Evolutionary conservation across 345 rosid genomes (phyloP), one percentile per base, ranked within the genome.

Genomic region (Boechera stricta): DNA sequence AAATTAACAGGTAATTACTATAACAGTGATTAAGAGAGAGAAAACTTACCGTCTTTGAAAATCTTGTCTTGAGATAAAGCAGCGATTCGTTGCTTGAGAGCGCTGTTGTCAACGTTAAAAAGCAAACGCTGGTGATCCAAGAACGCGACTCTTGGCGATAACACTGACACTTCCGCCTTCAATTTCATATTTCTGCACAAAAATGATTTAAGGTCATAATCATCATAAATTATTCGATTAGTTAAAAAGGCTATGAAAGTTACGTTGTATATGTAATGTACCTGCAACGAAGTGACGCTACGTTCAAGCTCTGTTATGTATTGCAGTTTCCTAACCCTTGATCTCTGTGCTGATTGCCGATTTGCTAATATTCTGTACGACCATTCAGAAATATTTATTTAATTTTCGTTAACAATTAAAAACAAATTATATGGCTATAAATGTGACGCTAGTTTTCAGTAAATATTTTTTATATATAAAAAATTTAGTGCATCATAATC

Each of bases 301-400:
- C 94, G 98, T 84, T 93, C 97, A 15, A 93, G 97, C 79, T 91
- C 97, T 38, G 96, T 91, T 67, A 93, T 93, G 84, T 93, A 91
- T 76, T 91, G 96, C 31, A 93, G 83, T 83, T 93, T 93, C 80
- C 94, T 85, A 72, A 91, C 98, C 64, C 98, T 84, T 74, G 98
- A 93, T 79, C 97, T 87, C 53, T 93, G 98, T 29, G 98, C 97
- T 11, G 98, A 93, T 78, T 93, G 98, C 63, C 98, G 81, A 76
- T 93, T 93, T 55, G 97, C 98, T 83, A 93, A 79, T 63, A 93
- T 93, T 81, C 98, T 93, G 74, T 35, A n/a, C 1, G 63, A 24
- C 26, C 64, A 61, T 63, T 77, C 39, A 36, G 1, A 16, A 45
- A 29, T 13, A 42, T 76, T 76, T 10, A 21, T 35, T 62, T 51